Percentiles rank a stretch among this genome's conserved stretches.
Conservation (phyloP, 108 stramenopile species). For the Nannochloropsis granulata region DNA sequence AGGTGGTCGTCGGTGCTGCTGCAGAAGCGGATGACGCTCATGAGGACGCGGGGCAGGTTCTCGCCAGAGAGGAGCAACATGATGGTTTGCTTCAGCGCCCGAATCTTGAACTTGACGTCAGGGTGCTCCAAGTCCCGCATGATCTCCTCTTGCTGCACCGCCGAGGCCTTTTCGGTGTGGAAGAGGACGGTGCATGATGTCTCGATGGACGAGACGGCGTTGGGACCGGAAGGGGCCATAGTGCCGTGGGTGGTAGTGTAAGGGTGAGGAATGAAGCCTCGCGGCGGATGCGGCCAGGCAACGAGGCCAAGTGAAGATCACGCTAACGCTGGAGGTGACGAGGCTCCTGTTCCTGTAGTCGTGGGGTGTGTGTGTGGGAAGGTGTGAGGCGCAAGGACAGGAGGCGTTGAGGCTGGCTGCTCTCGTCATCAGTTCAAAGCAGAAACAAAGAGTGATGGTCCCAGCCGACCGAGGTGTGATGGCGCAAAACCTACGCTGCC, state of each 20-base stretch:
- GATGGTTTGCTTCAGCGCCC: constrained; percentile 89
- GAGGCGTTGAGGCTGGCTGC: too few species aligned
- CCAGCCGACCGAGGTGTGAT: too few species aligned
- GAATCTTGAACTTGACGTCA: constrained; percentile 65
- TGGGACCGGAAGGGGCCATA: neutral
- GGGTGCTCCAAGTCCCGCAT: constrained; percentile 75
- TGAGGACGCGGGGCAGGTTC: constrained; percentile 85
- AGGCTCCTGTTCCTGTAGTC: too few species aligned
- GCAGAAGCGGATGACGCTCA: constrained; percentile 94
- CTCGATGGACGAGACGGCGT: constrained; percentile 42
- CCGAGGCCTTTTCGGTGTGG: constrained; percentile 67
- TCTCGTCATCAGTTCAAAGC: too few species aligned
- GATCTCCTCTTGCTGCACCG: constrained; percentile 84
- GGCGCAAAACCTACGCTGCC: too few species aligned
- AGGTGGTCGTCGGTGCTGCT: constrained; percentile 94
- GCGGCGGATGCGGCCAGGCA: too few species aligned
- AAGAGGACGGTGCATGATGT: constrained; percentile 90
- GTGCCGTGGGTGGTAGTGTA: neutral
- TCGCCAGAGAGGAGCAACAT: constrained; percentile 91
- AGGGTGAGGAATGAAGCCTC: too few species aligned
- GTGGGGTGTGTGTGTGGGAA: too few species aligned
- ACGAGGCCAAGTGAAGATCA: too few species aligned
- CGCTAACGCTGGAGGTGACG: too few species aligned
- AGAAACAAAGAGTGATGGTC: too few species aligned
- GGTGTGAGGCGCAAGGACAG: too few species aligned